Percentiles rank a stretch among this genome's conserved stretches.
Conservation (phyloP, 371 early-diverging fungal species). For the Dentiscutata heterogama region DNA sequence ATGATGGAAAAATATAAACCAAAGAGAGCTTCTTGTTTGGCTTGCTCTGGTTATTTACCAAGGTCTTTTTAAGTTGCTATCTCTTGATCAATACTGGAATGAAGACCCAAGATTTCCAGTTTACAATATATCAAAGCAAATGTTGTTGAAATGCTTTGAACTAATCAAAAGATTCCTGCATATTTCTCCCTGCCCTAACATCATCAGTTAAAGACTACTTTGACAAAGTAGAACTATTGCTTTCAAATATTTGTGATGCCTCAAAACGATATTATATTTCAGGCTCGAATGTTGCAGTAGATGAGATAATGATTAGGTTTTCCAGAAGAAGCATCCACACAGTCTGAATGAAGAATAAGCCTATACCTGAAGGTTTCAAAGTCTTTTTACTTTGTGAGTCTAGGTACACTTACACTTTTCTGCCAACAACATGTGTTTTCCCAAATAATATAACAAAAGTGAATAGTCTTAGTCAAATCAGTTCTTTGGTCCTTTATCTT, state of each 20-base stretch:
- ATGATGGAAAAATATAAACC: background rate
- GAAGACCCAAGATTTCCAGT: background rate
- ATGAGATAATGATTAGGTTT: slow-evolving; percentile 49
- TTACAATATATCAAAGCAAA: slow-evolving; percentile 8
- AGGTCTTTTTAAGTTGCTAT: slow-evolving; percentile 1
- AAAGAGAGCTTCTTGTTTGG: background rate
- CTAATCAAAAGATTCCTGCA: slow-evolving; percentile 5
- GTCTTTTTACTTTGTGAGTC: slow-evolving; percentile 46
- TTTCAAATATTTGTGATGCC: background rate
- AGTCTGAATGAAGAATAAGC: slow-evolving; percentile 32
- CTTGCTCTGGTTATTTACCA: slow-evolving; percentile 23
- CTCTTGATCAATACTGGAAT: slow-evolving; percentile 25
- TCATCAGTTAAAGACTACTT: background rate
- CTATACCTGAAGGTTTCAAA: slow-evolving; percentile 48
- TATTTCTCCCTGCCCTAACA: background rate
- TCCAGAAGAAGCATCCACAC: slow-evolving; percentile 48
- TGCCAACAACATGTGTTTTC: slow-evolving; percentile 35
- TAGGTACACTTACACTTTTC: slow-evolving; percentile 50
- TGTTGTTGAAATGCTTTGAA: background rate
- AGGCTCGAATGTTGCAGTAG: slow-evolving; percentile 34
- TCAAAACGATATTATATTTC: slow-evolving; percentile 44
- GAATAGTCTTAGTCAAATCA: slow-evolving; percentile 30
- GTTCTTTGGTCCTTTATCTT: background rate
- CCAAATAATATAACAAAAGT: background rate
- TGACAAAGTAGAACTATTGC: slow-evolving; percentile 42